Evolutionary conservation across 352 stramenopile genomes (phyloP).

Genomic region (Pythium aristosporum): DNA sequence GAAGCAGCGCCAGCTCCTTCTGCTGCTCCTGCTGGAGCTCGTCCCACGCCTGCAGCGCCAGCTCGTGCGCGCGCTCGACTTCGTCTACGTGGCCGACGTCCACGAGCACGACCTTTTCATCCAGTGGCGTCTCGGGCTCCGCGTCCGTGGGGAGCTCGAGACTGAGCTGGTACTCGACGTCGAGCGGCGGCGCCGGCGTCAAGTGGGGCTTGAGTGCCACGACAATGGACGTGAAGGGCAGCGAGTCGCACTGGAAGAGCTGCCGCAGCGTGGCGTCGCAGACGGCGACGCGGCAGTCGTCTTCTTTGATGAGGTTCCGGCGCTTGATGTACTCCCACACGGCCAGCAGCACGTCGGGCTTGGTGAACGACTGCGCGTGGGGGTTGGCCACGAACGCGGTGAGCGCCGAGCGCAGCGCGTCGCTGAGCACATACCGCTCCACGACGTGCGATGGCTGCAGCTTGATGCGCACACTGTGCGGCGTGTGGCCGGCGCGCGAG

Average conservation of each 20-base stretch:
- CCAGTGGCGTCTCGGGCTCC: conserved; percentile 29
- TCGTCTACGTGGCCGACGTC: conserved; percentile 57
- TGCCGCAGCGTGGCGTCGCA: conserved; percentile 52
- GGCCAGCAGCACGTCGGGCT: conserved; percentile 72
- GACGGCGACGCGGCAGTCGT: conserved; percentile 71
- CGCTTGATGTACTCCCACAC: conserved; percentile 81
- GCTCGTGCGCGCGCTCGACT: conserved; percentile 37
- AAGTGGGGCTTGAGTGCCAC: conserved; percentile 67
- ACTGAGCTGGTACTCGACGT: conserved; percentile 64
- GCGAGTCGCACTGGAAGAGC: conserved; percentile 64
- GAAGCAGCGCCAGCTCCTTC: conserved; percentile 58
- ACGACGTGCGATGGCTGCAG: conserved; percentile 52
- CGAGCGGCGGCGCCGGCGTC: conserved; percentile 45
- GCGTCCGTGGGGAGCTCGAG: conserved; percentile 28
- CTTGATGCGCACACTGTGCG: conserved; percentile 69
- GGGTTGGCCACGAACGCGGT: conserved; percentile 35
- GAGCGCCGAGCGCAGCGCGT: conserved; percentile 39
- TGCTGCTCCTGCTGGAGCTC: conserved; percentile 67
- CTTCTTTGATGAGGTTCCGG: conserved; percentile 75
- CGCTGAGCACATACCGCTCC: conserved; percentile 62
- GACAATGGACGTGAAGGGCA: conserved; percentile 71
- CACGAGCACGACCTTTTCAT: conserved; percentile 60
- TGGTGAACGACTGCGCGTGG: conserved; percentile 50
- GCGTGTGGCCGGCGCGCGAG: conserved; percentile 42
- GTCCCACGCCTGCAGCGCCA: conserved; percentile 48